Conservation (phyloP, 2,329 filamentous ascomycete species). For the Nakataea oryzae region DNA sequence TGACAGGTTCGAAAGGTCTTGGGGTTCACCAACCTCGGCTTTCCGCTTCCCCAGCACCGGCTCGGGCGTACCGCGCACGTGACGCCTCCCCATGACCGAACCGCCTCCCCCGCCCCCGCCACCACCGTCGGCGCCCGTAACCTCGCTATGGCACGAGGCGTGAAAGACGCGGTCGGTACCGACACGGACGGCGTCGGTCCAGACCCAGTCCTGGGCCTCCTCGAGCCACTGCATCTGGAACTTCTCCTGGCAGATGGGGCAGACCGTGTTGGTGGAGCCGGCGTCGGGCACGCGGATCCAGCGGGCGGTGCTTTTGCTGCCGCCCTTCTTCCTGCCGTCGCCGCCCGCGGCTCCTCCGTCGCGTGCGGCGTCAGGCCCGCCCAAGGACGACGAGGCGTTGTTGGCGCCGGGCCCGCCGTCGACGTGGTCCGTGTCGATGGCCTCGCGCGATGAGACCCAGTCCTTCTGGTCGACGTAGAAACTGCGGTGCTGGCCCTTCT, state of each 20-base stretch:
- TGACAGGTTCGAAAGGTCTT: not conserved
- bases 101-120: constrained; percentile 2
- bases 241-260: constrained; percentile 90
- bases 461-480: constrained; percentile 85
- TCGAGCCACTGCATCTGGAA: constrained; percentile 91
- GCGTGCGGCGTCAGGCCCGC: constrained; percentile 22
- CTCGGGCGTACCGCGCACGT: constrained; percentile 5
- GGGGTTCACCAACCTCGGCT: constrained; percentile 5
- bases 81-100: not conserved
- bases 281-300: constrained; percentile 78
- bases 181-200: constrained; percentile 77
- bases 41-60: constrained; percentile 10
- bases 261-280: constrained; percentile 63
- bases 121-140: constrained; percentile 28
- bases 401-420: constrained; percentile 16
- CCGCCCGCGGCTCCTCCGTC: constrained; percentile 20
- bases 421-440: constrained; percentile 53
- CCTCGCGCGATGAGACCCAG: constrained; percentile 81
- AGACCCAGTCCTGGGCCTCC: constrained; percentile 92
- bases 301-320: constrained; percentile 34
- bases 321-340: constrained; percentile 17
- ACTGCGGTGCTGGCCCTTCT: constrained; percentile 78
- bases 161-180: constrained; percentile 77
- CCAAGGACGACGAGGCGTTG: constrained; percentile 10
- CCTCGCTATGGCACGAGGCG: constrained; percentile 79